phyloP scores from a whole-genome alignment of 176 grass and related monocot species.

The Triticum monococcum region DNA sequence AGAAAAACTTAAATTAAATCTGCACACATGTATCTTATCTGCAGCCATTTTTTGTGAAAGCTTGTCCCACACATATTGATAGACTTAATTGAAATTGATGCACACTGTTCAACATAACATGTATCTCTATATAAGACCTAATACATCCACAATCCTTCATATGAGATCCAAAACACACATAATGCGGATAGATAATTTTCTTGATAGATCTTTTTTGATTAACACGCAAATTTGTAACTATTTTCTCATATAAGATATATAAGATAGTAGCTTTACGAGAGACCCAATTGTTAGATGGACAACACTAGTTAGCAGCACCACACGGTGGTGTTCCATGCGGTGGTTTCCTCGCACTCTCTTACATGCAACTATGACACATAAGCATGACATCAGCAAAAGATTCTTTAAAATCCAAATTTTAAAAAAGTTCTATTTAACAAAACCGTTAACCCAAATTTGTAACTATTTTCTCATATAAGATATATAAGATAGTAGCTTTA shows the following conservation, averaged over 20 bases:
- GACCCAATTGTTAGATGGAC: not conserved
- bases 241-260: not conserved
- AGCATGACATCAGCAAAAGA: no score
- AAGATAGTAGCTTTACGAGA: not conserved
- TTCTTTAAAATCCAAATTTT: no score
- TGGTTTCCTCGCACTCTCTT: no score
- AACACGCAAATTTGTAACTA: not conserved
- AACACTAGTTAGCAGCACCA: no score
- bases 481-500: not conserved
- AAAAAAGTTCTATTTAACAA: no score
- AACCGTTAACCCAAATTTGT: not conserved
- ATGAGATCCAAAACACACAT: slow-evolving; percentile 7
- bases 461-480: not conserved
- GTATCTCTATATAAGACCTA: not conserved
- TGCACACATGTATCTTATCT: not conserved
- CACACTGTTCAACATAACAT: not conserved
- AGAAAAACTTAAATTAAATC: not conserved
- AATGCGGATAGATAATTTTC: not conserved
- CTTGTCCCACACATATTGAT: not conserved
- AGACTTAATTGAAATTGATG: not conserved
- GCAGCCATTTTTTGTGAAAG: not conserved
- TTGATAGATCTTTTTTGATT: not conserved
- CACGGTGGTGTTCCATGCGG: no score
- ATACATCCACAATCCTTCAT: not conserved
- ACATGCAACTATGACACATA: no score